Conservation (phyloP, 257 asterid genomes). For the Ehretia macrophylla region DNA sequence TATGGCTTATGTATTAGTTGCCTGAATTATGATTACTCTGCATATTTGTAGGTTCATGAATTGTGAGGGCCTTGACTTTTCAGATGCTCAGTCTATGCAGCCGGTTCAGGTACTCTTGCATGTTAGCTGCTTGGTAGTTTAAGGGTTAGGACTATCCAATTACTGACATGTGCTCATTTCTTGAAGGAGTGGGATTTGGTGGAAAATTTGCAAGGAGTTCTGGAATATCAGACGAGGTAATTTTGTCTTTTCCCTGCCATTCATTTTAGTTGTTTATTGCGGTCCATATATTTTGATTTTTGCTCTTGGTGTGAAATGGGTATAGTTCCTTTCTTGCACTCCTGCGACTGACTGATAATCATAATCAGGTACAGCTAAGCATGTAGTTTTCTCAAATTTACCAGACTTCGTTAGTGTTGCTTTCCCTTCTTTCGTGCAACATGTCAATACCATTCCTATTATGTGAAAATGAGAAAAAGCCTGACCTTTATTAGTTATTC, state of each 20-base stretch:
- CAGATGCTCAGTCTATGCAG: conserved; percentile 92
- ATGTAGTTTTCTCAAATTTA: no score
- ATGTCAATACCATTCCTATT: no score
- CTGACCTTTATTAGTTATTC: no score
- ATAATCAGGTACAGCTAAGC: no score
- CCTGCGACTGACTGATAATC: no score
- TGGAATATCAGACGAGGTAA: conserved; percentile 95
- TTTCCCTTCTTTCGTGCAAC: no score
- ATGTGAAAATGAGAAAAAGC: no score
- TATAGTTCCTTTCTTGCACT: no score
- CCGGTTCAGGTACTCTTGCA: conserved; percentile 68
- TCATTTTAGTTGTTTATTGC: not conserved
- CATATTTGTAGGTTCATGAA: conserved; percentile 74
- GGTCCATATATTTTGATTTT: conserved; percentile 2
- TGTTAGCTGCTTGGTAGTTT: conserved; percentile 9
- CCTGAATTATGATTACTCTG: conserved; percentile 18
- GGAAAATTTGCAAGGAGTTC: conserved; percentile 81
- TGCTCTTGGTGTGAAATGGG: not conserved
- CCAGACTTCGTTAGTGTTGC: no score
- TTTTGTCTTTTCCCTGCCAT: not conserved
- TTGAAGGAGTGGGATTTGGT: conserved; percentile 94
- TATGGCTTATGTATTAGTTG: conserved; percentile 5
- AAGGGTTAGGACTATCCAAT: conserved; percentile 1
- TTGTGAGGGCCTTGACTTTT: conserved; percentile 90
- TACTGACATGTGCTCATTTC: conserved; percentile 20